These are phyloP conservation scores for Porodaedalea pini DNA, from an alignment of 1,284 basidiomycete genomes.

Conservation along the genomic window DNA sequence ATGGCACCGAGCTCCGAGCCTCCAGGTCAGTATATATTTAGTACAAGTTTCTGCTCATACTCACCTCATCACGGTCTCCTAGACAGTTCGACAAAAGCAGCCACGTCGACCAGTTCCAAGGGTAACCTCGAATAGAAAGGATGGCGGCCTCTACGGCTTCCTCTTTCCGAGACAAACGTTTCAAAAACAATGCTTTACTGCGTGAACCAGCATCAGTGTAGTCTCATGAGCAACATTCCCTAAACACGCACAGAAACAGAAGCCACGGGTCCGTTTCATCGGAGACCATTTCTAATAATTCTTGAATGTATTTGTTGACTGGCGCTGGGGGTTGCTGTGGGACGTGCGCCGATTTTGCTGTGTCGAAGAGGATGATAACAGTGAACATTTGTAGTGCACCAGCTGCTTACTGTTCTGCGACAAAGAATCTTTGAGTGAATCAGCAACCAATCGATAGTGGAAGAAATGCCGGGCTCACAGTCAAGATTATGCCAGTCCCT, in stretches of 20 bases:
- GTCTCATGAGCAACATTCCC: constrained; percentile 10
- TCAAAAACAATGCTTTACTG: constrained; percentile 79
- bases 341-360: constrained; percentile 46
- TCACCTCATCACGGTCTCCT: constrained; percentile 87
- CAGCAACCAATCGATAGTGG: constrained; percentile 26
- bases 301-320: constrained; percentile 59
- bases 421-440: constrained; percentile 1
- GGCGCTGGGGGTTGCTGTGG: constrained; percentile 71
- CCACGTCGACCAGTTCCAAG: constrained; percentile 98
- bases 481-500: constrained; percentile 72
- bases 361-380: not conserved
- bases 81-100: constrained; percentile 76
- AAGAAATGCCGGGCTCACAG: constrained; percentile 44
- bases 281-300: constrained; percentile 57
- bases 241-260: constrained; percentile 67
- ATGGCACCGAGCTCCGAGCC: constrained; percentile 54
- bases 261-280: constrained; percentile 76
- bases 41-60: constrained; percentile 11
- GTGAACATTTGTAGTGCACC: too few species aligned
- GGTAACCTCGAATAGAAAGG: constrained; percentile 74
- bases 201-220: constrained; percentile 14
- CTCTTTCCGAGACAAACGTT: constrained; percentile 72
- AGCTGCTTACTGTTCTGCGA: constrained; percentile 9
- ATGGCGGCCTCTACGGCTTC: constrained; percentile 85
- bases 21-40: constrained; percentile 27